Evolutionary conservation across 176 grass and related monocot species (phyloP).

Genomic region (Luzula sylvatica): DNA sequence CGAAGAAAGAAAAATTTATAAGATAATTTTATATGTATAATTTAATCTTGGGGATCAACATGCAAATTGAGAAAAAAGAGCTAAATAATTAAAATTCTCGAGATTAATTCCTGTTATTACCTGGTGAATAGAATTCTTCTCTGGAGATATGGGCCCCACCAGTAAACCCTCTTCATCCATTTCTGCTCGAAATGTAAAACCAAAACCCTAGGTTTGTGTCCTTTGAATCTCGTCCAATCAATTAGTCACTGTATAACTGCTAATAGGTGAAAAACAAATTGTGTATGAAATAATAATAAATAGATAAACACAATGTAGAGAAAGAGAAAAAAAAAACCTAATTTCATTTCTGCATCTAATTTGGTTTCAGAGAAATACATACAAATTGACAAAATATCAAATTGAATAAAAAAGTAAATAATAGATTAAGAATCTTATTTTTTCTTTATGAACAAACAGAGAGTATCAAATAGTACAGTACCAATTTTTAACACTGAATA

Average conservation of each 20-base stretch:
- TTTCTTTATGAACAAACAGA: too few relatives aligned
- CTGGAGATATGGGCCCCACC: conserved; percentile 32
- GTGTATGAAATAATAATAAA: not conserved
- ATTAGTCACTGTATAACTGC: not conserved
- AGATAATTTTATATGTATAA: too few relatives aligned
- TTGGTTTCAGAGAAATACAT: conserved; percentile 3
- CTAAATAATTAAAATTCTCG: not conserved
- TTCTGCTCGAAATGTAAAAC: conserved; percentile 16
- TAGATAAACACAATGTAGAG: not conserved
- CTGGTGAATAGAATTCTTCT: conserved; percentile 52
- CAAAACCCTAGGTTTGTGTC: not conserved
- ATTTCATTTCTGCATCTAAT: not conserved
- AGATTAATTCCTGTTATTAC: conserved; percentile 21
- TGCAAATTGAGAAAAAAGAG: not conserved
- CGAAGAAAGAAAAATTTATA: not conserved
- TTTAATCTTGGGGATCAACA: too few relatives aligned
- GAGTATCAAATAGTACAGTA: too few relatives aligned
- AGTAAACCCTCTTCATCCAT: conserved; percentile 48
- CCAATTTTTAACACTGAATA: too few relatives aligned
- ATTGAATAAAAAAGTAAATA: conserved; percentile 2
- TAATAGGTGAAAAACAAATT: not conserved
- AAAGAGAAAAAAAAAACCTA: not conserved
- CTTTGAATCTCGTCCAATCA: not conserved
- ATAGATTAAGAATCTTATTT: too few relatives aligned
- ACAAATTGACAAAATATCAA: conserved; percentile 2